Base-by-base conservation (phyloP, 2,329 filamentous ascomycete species). In the Pseudogymnoascus sp. region DNA sequence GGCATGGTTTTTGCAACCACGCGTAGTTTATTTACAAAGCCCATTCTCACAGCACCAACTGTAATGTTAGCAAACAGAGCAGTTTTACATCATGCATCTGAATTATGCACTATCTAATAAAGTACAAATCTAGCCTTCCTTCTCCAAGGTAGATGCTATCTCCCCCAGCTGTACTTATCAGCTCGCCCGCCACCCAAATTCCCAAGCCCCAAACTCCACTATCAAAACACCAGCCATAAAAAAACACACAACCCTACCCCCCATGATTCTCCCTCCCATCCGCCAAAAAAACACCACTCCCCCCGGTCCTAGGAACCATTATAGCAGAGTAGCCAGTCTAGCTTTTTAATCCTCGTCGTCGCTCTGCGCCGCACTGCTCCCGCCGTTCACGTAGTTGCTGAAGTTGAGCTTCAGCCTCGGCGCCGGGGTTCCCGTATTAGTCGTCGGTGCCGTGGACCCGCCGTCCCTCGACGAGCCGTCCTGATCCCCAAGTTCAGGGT, bases 371-470 rank as follows among this genome's bases (percentile, higher is more conserved):
- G 73, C 70, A 66, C 77, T 79, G 60, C 76, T 76, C 7, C 77
- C 78, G 57, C 76, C 77, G 63, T 75, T 76, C 45, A 73, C 70
- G 61, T 74, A 74, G 39, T 75, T 76, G 65, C 81, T 82, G 69
- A 84, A 81, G 21, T 79, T 89, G 67, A 93, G 80, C 79, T 89
- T 92, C 76, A 93, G 60, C 65, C 72, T 93, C 60, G 67, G 23
- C 34, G 79, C 75, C 37, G 85, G 83, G 71, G 88, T 93, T 61
- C 83, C 82, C 16, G 81, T 80, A 65, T 78, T 83, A 5, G 84
- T 81, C 11, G 82, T 83, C n/a, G 83, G 82, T 31, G 83, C 79
- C 23, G 71, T 71, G 28, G 73, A 75, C 13, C 71, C 72, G 28
- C 69, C 72, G 62, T 74, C 73, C 21, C 71, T 68, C 45, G 71